A percentile compares a stretch with the other conserved stretches of the same genome.
These are phyloP conservation scores for Xylaria sp. DNA, from an alignment of 2,329 filamentous ascomycete genomes.

Conservation along the genomic window DNA sequence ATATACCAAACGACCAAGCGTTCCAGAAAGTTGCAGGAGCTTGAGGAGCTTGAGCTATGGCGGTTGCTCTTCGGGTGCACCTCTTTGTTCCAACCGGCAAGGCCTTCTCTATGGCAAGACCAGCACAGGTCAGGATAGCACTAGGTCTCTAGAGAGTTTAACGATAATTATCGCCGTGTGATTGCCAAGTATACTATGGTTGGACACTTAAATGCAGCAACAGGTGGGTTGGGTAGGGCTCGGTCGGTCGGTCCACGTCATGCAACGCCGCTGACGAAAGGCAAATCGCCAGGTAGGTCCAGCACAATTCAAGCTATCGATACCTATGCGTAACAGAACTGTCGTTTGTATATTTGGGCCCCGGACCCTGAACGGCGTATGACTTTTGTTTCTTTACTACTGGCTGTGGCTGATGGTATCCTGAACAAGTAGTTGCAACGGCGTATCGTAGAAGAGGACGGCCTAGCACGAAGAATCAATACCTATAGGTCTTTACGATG, in stretches of 20 bases:
- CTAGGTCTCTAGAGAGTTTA: slow-evolving; percentile 5
- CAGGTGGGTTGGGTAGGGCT: slow-evolving; percentile 22
- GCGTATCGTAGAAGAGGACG: slow-evolving; percentile 16
- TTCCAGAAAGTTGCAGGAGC: slow-evolving; percentile 20
- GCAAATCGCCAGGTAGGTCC: slow-evolving; percentile 16
- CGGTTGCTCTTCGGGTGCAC: slow-evolving; percentile 16
- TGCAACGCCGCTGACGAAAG: slow-evolving; percentile 13
- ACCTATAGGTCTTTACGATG: slow-evolving; percentile 28
- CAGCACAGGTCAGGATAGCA: slow-evolving; percentile 4
- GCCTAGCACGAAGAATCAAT: slow-evolving; percentile 22
- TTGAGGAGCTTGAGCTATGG: slow-evolving; percentile 19
- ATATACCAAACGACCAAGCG: slow-evolving; percentile 30
- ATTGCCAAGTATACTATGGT: slow-evolving; percentile 19
- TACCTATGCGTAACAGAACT: slow-evolving; percentile 21
- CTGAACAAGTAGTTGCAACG: slow-evolving; percentile 23
- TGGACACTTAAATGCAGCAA: slow-evolving; percentile 26
- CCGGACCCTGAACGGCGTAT: slow-evolving; percentile 10
- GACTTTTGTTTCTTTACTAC: slow-evolving; percentile 22
- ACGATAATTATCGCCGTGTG: slow-evolving; percentile 11
- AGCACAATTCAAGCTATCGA: slow-evolving; percentile 16
- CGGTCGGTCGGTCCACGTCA: slow-evolving; percentile 16
- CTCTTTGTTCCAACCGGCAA: slow-evolving; percentile 17
- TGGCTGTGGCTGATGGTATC: slow-evolving; percentile 18
- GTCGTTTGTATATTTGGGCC: slow-evolving; percentile 24
- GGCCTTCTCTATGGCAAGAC: slow-evolving; percentile 8